Conservation (phyloP, 768 basidiomycete genomes). For the Russula emetica region DNA sequence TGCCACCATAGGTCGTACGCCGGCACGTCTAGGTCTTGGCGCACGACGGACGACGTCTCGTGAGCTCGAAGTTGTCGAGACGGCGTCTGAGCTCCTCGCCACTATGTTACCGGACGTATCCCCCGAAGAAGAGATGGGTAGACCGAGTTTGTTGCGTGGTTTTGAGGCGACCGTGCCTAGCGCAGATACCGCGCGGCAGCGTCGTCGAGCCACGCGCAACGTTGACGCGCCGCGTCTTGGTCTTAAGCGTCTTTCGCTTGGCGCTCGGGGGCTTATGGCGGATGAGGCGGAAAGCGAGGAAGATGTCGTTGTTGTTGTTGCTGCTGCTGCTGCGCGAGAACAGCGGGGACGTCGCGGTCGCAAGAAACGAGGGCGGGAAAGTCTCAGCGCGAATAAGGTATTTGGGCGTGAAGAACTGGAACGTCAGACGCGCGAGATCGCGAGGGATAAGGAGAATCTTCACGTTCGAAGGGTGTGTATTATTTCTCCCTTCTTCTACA, state of each 20-base stretch:
- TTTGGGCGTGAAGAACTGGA: conserved; percentile 81
- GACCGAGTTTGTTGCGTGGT: conserved; percentile 80
- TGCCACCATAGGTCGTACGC: conserved; percentile 74
- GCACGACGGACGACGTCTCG: conserved; percentile 71
- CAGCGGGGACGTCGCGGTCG: conserved; percentile 43
- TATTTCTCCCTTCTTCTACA: conserved; percentile 16
- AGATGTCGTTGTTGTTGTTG: conserved; percentile 66
- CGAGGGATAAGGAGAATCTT: conserved; percentile 88
- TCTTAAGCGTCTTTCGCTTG: conserved; percentile 73
- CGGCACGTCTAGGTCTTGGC: conserved; percentile 61
- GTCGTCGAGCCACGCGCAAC: conserved; percentile 75
- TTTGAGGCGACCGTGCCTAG: conserved; percentile 95
- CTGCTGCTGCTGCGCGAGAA: too few relatives aligned
- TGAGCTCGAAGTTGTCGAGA: conserved; percentile 80
- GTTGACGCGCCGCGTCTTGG: conserved; percentile 73
- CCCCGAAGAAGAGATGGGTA: conserved; percentile 69
- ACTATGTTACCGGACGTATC: conserved; percentile 70
- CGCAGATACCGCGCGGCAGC: conserved; percentile 69
- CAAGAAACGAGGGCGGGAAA: conserved; percentile 52
- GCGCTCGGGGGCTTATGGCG: conserved; percentile 67
- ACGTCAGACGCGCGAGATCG: conserved; percentile 81
- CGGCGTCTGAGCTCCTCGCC: conserved; percentile 68
- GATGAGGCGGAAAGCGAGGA: conserved; percentile 67
- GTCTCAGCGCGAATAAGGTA: conserved; percentile 61
- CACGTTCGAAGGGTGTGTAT: conserved; percentile 70